phyloP scores from a whole-genome alignment of 208 protist genomes.

The Acanthamoeba polyphaga region DNA sequence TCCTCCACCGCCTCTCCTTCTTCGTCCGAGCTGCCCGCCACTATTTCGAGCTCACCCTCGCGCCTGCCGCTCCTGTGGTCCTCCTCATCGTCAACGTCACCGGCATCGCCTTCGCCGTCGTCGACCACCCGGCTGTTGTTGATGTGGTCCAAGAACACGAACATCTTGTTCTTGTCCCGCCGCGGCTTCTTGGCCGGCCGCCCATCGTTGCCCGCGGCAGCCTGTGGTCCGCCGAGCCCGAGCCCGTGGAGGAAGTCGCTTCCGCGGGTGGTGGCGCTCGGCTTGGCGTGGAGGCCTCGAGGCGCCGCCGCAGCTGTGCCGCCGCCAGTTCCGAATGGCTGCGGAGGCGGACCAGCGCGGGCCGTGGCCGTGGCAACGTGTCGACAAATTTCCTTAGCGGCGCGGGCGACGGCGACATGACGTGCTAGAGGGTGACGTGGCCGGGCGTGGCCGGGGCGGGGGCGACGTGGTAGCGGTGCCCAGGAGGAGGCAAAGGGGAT shows the following conservation, averaged over 20 bases:
- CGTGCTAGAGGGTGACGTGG: neutral
- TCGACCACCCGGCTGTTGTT: neutral
- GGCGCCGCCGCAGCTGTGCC: no score
- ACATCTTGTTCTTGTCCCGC: neutral
- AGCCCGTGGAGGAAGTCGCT: no score
- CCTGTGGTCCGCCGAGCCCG: no score
- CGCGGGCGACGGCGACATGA: neutral
- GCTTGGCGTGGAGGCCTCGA: no score
- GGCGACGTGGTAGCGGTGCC: no score
- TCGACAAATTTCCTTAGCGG: no score
- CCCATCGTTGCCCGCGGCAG: no score
- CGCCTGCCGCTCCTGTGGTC: neutral
- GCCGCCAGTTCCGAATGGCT: no score
- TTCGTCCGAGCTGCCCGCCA: neutral
- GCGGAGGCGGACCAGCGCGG: no score
- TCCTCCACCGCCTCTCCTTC: neutral
- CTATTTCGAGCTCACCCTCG: neutral
- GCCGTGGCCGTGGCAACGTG: no score
- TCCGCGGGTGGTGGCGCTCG: no score
- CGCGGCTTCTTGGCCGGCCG: neutral
- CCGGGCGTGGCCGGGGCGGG: no score
- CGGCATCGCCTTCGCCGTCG: neutral
- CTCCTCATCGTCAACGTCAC: neutral
- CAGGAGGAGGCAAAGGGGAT: neutral
- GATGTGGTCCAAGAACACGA: slow-evolving; percentile 27